Evolutionary conservation across 2,329 filamentous ascomycete genomes (phyloP), one percentile per base, ranked within the genome.

Genomic region (Aspergillus cejpii): DNA sequence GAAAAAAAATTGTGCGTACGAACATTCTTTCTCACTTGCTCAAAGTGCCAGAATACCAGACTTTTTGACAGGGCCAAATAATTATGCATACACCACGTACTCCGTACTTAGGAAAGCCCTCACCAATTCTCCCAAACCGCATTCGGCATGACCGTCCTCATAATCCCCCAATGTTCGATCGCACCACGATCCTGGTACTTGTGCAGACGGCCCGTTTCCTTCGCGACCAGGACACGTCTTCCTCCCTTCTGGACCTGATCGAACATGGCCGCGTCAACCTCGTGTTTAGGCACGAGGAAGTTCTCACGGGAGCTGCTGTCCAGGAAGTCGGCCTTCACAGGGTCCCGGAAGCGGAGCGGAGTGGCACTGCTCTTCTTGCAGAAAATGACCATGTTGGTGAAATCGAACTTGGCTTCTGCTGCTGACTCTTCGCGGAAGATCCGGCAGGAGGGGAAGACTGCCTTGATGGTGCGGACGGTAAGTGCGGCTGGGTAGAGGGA

Each of bases 371-470:
- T 73, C 68, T 89, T 91, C 47, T 79, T 82, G 74, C 92, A 98
- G 72, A 96, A 96, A 48, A 97, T 81, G 37, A 97, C 86, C 78
- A 97, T 88, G 72, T 98, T 98, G 62, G 89, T 87, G 65, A 97
- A 96, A 61, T 95, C 87, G 27, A 73, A 71, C 17, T 79, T 65
- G 6, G 71, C 66, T 3, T 78, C 71, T 2, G 73, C 68, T 1
- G 74, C 68, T 3, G 80, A 74, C 20, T 78, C 75, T 68, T 98
- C 92, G 50, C 92, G 84, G 77, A 89, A 98, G 57, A 94, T 80
- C 48, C 89, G 86, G 69, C 92, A 98, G 3, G 81, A 80, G n/a
- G 87, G 85, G 67, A 97, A 98, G 45, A 92, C 81, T 21, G 79
- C 67, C 50, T 76, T 76, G 64, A 97, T 90, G 24, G 92, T 97